Percentiles rank a stretch among this genome's conserved stretches.
Conservation (phyloP, 1,284 basidiomycete species). For the Cutaneotrichosporon sp. region DNA sequence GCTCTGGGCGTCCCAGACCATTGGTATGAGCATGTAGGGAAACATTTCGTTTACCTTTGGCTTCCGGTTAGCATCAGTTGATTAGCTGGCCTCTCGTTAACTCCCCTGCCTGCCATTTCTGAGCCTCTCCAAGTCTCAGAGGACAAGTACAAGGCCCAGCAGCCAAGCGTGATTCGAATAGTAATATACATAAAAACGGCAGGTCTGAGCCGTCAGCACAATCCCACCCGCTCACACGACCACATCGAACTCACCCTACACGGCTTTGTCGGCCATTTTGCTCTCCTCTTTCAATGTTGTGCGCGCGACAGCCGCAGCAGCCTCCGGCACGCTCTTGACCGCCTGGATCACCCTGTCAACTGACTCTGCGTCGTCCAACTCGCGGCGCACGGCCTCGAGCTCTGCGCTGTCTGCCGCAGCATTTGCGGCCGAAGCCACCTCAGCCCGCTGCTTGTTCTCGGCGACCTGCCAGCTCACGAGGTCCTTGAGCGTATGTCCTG, state of each 20-base stretch:
- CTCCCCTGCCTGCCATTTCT: no score
- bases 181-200: not conserved
- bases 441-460: conserved; percentile 34
- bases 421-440: conserved; percentile 26
- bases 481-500: conserved; percentile 64
- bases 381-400: conserved; percentile 44
- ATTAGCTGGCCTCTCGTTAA: no score
- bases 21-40: no score
- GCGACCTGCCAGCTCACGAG: conserved; percentile 70
- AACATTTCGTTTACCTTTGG: no score
- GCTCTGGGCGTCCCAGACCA: no score
- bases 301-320: not conserved
- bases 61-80: no score
- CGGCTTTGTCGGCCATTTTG: conserved; percentile 3
- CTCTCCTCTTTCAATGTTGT: conserved; percentile 3
- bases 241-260: not conserved
- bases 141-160: no score
- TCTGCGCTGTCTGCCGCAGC: conserved; percentile 31
- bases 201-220: not conserved
- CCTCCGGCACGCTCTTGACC: not conserved
- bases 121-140: no score
- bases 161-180: not conserved
- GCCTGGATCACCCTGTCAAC: not conserved
- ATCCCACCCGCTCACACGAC: not conserved
- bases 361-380: conserved; percentile 35